phyloP scores from a whole-genome alignment of 2,329 filamentous ascomycete genomes.

The Trichophyton schoenleinii region DNA sequence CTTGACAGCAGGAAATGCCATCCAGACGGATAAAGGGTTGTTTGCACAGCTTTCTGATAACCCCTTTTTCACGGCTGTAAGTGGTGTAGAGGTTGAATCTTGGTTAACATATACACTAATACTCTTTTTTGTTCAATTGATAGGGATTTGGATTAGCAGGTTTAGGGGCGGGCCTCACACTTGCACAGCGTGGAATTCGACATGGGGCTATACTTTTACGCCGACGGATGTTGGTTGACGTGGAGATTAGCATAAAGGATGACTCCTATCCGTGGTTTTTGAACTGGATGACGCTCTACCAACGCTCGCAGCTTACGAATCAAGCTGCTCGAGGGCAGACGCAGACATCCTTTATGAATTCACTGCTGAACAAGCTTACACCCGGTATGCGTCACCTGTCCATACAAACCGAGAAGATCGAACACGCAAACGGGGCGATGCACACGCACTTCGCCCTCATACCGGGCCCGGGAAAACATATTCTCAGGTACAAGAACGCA shows the following conservation, averaged over 20 bases:
- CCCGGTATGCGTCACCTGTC: constrained; percentile 52
- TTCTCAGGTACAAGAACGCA: constrained; percentile 73
- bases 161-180: constrained; percentile 66
- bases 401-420: constrained; percentile 51
- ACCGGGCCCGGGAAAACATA: constrained; percentile 78
- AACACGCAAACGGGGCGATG: constrained; percentile 53
- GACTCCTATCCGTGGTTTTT: constrained; percentile 89
- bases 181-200: constrained; percentile 66
- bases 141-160: constrained; percentile 81
- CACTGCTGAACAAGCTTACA: constrained; percentile 45
- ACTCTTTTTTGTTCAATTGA: neutral
- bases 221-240: constrained; percentile 77
- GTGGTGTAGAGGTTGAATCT: constrained; percentile 5
- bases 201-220: constrained; percentile 62
- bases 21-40: constrained; percentile 28
- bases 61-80: constrained; percentile 40
- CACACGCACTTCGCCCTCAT: constrained; percentile 77
- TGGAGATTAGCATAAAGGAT: constrained; percentile 92
- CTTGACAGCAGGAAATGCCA: constrained; percentile 22
- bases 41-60: constrained; percentile 36
- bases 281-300: constrained; percentile 82
- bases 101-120: neutral
- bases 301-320: constrained; percentile 45
- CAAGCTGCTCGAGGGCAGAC: constrained; percentile 32
- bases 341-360: constrained; percentile 37